Conservation (phyloP, 371 early-diverging fungal species). For the Dichotomocladium elegans region DNA sequence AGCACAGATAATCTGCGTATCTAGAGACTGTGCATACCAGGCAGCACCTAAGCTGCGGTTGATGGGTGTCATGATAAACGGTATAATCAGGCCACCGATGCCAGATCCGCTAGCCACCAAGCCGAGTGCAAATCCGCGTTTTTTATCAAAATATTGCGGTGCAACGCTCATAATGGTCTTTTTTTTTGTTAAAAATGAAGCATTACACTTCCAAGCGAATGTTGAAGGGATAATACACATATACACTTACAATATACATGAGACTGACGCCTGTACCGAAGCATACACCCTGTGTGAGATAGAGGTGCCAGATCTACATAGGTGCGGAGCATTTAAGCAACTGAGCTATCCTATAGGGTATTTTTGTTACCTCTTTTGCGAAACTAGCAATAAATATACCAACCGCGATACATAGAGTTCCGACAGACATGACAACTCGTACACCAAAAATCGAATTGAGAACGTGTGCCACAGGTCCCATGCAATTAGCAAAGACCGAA, state of each 20-base stretch:
- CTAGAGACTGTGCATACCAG: slow-evolving; percentile 11
- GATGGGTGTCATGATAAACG: slow-evolving; percentile 56
- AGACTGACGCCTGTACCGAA: slow-evolving; percentile 7
- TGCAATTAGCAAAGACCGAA: slow-evolving; percentile 27
- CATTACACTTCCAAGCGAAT: background rate
- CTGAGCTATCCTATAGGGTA: background rate
- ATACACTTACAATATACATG: slow-evolving; percentile 6
- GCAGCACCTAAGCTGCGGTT: slow-evolving; percentile 35
- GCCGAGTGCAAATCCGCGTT: slow-evolving; percentile 66
- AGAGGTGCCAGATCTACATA: slow-evolving; percentile 51
- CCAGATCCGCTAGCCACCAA: slow-evolving; percentile 70
- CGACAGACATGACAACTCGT: slow-evolving; percentile 19
- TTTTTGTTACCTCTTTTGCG: slow-evolving; percentile 7
- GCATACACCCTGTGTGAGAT: slow-evolving; percentile 53
- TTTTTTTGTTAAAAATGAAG: background rate
- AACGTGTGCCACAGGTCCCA: slow-evolving; percentile 26
- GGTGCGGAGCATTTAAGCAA: background rate
- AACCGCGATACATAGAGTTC: slow-evolving; percentile 14
- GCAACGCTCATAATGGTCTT: slow-evolving; percentile 33
- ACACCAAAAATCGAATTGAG: slow-evolving; percentile 13
- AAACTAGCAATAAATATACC: slow-evolving; percentile 33
- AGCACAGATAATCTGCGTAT: no score
- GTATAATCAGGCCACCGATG: slow-evolving; percentile 64
- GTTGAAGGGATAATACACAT: background rate
- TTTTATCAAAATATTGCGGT: slow-evolving; percentile 63